phyloP scores from a whole-genome alignment of 176 grass and related monocot species.

The Poa annua region DNA sequence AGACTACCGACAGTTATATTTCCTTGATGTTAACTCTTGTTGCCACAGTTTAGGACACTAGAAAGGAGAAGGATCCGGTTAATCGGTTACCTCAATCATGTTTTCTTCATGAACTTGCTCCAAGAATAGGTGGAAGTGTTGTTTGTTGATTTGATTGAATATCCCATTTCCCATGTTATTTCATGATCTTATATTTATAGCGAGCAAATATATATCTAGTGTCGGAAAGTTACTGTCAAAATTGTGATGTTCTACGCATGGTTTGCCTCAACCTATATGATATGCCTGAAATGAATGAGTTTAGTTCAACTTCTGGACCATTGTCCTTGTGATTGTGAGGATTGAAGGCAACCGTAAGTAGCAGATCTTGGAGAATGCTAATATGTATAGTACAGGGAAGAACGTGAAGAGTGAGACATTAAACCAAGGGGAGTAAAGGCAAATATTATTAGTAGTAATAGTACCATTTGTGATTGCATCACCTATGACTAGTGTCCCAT shows the following conservation, averaged over 20 bases:
- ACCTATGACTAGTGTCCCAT: neutral
- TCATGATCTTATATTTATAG: neutral
- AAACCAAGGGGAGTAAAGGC: neutral
- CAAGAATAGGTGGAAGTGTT: neutral
- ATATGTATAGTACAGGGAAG: neutral
- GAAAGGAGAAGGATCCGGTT: slow-evolving; percentile 10
- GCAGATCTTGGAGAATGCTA: neutral
- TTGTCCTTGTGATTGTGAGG: neutral
- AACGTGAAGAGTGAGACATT: neutral
- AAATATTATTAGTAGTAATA: neutral
- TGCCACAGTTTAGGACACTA: slow-evolving; percentile 27
- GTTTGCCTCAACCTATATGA: neutral
- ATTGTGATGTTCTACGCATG: neutral
- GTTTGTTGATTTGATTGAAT: neutral
- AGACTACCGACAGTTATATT: slow-evolving; percentile 70
- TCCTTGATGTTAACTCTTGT: neutral
- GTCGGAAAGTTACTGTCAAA: neutral
- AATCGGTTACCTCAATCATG: neutral
- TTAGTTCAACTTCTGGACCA: neutral
- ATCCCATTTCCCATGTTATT: neutral
- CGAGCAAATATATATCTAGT: neutral
- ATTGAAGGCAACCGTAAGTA: slow-evolving; percentile 18
- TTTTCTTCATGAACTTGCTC: slow-evolving; percentile 1
- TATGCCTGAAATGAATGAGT: slow-evolving; percentile 5
- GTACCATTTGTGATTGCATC: slow-evolving; percentile 2